These are phyloP conservation scores for Stephania yunnanensis DNA, from an alignment of 164 flowering plant species.

Conservation along the genomic window DNA sequence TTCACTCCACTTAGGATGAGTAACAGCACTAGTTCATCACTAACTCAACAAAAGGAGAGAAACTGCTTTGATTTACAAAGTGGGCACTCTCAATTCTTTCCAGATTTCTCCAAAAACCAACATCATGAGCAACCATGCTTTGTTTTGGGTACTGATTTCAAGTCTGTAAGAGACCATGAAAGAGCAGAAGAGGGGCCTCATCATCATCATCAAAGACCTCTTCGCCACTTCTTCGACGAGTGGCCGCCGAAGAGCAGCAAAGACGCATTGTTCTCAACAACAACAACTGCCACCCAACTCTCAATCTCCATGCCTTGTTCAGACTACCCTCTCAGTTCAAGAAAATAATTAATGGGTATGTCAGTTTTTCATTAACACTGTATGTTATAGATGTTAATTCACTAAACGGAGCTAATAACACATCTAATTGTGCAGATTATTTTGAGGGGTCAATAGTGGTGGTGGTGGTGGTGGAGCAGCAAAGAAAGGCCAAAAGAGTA, in stretches of 20 bases:
- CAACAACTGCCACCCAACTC: slow-evolving; percentile 39
- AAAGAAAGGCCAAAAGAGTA: neutral
- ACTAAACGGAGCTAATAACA: too few relatives aligned
- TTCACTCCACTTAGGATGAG: slow-evolving; percentile 50
- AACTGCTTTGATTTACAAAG: slow-evolving; percentile 26
- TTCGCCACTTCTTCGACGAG: slow-evolving; percentile 75
- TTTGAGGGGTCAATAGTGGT: neutral
- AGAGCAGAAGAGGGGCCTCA: slow-evolving; percentile 33
- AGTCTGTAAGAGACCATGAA: slow-evolving; percentile 18
- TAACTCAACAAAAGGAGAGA: slow-evolving; percentile 28
- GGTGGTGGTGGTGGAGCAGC: neutral
- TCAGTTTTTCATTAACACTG: too few relatives aligned
- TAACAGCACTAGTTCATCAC: slow-evolving; percentile 22
- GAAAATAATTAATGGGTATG: slow-evolving; percentile 14
- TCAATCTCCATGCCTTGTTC: slow-evolving; percentile 52
- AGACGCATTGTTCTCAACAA: slow-evolving; percentile 42
- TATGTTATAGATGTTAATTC: too few relatives aligned
- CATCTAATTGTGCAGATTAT: neutral
- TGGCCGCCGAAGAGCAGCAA: slow-evolving; percentile 46
- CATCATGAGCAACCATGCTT: slow-evolving; percentile 22
- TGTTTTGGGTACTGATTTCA: slow-evolving; percentile 27
- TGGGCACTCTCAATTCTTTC: slow-evolving; percentile 25
- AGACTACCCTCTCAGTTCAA: slow-evolving; percentile 33
- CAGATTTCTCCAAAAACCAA: slow-evolving; percentile 1
- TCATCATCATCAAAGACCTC: slow-evolving; percentile 26